These are phyloP conservation scores for Phaeosphaeriaceae sp. DNA, from an alignment of 2,329 filamentous ascomycete genomes.

Conservation along the genomic window DNA sequence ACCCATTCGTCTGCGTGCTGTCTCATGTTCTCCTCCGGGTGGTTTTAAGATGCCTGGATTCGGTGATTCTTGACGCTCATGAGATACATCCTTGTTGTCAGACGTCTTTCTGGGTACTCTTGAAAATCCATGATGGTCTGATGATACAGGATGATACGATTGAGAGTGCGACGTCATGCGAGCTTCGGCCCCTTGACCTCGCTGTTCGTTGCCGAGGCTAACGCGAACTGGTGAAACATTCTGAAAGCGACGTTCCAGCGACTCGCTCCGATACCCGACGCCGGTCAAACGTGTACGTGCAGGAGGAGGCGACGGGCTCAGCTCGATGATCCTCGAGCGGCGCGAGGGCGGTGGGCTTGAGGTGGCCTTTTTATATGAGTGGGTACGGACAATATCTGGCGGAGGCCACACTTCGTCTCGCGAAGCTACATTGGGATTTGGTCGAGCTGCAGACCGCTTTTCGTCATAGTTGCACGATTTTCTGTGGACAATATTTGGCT, in stretches of 20 bases:
- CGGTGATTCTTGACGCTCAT: constrained; percentile 18
- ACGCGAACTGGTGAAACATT: constrained; percentile 19
- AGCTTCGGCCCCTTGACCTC: constrained; percentile 25
- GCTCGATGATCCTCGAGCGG: constrained; percentile 29
- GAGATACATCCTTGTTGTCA: constrained; percentile 15
- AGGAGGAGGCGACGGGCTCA: constrained; percentile 33
- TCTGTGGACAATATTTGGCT: constrained; percentile 24
- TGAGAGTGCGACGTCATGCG: constrained; percentile 35
- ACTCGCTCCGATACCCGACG: constrained; percentile 21
- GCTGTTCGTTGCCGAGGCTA: constrained; percentile 8
- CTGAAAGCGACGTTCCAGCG: constrained; percentile 17
- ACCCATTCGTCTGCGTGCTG: constrained; percentile 15
- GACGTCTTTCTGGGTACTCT: constrained; percentile 25
- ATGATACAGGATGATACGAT: constrained; percentile 27
- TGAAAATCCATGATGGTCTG: constrained; percentile 21
- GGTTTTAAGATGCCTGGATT: constrained; percentile 34
- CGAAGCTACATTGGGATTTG: constrained; percentile 8
- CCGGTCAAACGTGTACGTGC: constrained; percentile 16
- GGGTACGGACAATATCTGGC: constrained; percentile 32
- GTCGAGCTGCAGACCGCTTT: constrained; percentile 1
- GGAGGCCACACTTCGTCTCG: constrained; percentile 30
- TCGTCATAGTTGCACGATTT: constrained; percentile 3
- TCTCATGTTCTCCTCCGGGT: constrained; percentile 22
- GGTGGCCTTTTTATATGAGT: constrained; percentile 21
- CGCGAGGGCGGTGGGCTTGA: constrained; percentile 10